Evolutionary conservation across 345 rosid species (phyloP).

Genomic region (Gossypium thurberi): DNA sequence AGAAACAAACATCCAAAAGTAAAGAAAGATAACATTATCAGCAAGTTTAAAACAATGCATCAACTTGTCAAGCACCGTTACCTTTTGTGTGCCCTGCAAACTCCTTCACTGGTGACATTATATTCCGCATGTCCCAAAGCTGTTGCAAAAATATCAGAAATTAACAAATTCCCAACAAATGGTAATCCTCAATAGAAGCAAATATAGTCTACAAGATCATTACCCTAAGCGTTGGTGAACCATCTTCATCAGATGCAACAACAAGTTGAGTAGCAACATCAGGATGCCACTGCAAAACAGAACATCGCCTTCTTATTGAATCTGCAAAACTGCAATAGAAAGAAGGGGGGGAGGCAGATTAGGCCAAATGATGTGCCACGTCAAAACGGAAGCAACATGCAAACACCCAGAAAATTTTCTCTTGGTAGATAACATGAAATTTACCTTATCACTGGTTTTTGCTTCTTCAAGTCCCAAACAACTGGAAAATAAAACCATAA

Average conservation of each 20-base stretch:
- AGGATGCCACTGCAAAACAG: constrained; percentile 99
- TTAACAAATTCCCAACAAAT: background rate
- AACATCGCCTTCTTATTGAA: constrained; percentile 82
- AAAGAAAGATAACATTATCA: background rate
- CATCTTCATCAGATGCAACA: constrained; percentile 96
- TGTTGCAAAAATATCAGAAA: constrained; percentile 30
- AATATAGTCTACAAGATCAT: constrained; percentile 3
- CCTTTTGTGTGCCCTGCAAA: constrained; percentile 91
- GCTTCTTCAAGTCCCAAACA: constrained; percentile 98
- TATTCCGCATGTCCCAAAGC: constrained; percentile 99
- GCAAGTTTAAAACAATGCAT: background rate
- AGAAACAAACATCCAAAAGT: background rate
- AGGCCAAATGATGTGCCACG: background rate
- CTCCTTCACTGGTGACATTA: constrained; percentile 80
- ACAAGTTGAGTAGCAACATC: constrained; percentile 94
- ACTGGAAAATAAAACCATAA: constrained; percentile 39
- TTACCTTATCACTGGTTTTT: constrained; percentile 91
- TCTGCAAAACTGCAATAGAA: constrained; percentile 67
- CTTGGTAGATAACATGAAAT: constrained; percentile 16
- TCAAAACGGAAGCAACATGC: background rate
- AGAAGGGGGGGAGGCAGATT: constrained; percentile 8
- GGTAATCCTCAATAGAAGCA: constrained; percentile 3
- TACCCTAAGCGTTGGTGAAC: constrained; percentile 79
- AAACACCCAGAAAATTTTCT: background rate
- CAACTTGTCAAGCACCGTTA: constrained; percentile 21